Evolutionary conservation across 352 stramenopile genomes (phyloP).

Genomic region (Pythium volutum): DNA sequence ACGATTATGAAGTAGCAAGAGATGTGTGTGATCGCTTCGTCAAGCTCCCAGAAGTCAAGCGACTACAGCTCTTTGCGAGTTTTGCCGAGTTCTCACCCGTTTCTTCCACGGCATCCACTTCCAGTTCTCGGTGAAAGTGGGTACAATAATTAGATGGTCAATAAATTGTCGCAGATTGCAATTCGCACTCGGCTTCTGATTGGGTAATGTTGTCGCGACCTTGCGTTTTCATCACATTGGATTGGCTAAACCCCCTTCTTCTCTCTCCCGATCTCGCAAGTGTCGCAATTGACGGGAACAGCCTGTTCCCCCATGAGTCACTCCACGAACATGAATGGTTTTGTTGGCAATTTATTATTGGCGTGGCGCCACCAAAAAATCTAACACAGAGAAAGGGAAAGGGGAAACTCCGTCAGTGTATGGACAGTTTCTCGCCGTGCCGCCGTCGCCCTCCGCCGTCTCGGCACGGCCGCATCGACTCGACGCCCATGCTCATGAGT

Average conservation of each 20-base stretch:
- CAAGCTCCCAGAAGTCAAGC: conserved; percentile 18
- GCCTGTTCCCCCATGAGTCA: background rate
- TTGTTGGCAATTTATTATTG: background rate
- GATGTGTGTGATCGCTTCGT: conserved; percentile 19
- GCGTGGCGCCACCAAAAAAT: background rate
- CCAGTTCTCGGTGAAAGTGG: background rate
- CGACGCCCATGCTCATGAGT: conserved; percentile 32
- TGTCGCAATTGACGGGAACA: background rate
- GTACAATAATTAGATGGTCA: conserved; percentile 11
- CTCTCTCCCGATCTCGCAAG: background rate
- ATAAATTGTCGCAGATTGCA: background rate
- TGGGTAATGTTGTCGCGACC: background rate
- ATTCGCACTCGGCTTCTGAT: background rate
- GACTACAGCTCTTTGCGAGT: conserved; percentile 19
- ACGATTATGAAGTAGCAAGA: conserved; percentile 10
- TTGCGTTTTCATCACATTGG: background rate
- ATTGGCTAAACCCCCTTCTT: conserved; percentile 3
- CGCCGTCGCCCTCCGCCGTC: conserved; percentile 8
- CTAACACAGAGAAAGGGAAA: background rate
- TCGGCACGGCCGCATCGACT: conserved; percentile 13
- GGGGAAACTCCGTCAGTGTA: background rate
- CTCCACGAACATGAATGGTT: background rate
- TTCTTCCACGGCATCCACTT: background rate
- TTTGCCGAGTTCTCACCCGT: conserved; percentile 13
- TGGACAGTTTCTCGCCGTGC: conserved; percentile 19